Conservation (phyloP, 441 rosid species). For the Adansonia grandidieri region DNA sequence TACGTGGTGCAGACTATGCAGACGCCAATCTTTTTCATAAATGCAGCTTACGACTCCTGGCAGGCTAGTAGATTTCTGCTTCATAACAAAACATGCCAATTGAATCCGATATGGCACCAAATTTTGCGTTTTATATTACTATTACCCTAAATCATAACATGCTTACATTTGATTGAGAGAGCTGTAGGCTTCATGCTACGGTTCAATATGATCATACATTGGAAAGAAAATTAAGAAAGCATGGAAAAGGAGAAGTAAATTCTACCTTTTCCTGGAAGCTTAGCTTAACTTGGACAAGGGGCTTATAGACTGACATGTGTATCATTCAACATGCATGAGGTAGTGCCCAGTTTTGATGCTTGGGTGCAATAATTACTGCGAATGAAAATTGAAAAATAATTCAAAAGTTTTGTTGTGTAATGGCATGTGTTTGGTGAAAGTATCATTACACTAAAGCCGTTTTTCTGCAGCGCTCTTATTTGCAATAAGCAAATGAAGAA, state of each 20-base stretch:
- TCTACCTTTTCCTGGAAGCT: no score
- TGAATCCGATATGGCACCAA: neutral
- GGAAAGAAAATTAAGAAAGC: neutral
- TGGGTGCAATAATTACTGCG: neutral
- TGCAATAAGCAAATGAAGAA: neutral
- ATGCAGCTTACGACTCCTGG: conserved; percentile 94
- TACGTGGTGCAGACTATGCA: conserved; percentile 40
- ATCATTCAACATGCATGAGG: neutral
- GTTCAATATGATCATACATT: neutral
- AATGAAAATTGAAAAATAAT: neutral
- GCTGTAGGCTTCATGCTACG: neutral
- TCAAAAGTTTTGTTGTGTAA: neutral
- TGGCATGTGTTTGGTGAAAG: neutral
- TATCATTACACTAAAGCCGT: neutral
- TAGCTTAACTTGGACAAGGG: no score
- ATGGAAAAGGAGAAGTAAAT: neutral
- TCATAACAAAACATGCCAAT: neutral
- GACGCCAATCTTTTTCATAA: conserved; percentile 60
- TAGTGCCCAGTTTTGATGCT: neutral
- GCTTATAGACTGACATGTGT: no score
- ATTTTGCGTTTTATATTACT: neutral
- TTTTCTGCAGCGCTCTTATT: neutral
- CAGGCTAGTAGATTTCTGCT: conserved; percentile 54
- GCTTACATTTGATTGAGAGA: neutral
- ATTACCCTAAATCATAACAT: neutral